phyloP scores from a whole-genome alignment of 495 filamentous ascomycete species.

The Neurospora terricola region DNA sequence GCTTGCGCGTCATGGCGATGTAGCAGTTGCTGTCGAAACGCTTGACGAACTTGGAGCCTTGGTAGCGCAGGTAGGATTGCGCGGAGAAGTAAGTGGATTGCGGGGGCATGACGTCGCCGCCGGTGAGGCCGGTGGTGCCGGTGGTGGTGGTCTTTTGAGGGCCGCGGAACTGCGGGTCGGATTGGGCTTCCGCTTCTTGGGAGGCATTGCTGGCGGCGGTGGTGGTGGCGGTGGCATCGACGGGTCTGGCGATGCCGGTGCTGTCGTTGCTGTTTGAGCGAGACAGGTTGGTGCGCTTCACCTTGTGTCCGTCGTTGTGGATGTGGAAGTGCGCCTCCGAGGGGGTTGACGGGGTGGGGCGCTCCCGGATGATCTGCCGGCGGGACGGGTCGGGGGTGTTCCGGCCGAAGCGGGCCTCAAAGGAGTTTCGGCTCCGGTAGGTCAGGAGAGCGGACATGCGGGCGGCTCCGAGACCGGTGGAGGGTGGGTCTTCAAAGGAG shows the following conservation, averaged over 20 bases:
- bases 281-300: slow-evolving; percentile 29
- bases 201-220: slow-evolving; percentile 10
- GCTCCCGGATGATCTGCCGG: slow-evolving; percentile 66
- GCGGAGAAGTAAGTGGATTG: slow-evolving; percentile 89
- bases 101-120: slow-evolving; percentile 36
- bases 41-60: slow-evolving; percentile 91
- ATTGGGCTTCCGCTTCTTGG: neutral
- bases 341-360: slow-evolving; percentile 50
- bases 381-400: slow-evolving; percentile 81
- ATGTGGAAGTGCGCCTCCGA: slow-evolving; percentile 83
- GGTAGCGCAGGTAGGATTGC: slow-evolving; percentile 96
- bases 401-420: slow-evolving; percentile 87
- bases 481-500: slow-evolving; percentile 68
- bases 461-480: slow-evolving; percentile 80
- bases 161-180: slow-evolving; percentile 74
- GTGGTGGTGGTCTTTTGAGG: slow-evolving; percentile 26
- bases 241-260: slow-evolving; percentile 23
- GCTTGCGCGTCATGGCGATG: slow-evolving; percentile 95
- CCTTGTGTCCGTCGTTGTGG: slow-evolving; percentile 89
- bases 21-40: slow-evolving; percentile 98
- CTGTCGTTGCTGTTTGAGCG: slow-evolving; percentile 22
- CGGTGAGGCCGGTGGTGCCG: slow-evolving; percentile 19
- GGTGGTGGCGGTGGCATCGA: slow-evolving; percentile 27
- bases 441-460: slow-evolving; percentile 95
- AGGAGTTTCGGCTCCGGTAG: slow-evolving; percentile 92